These are phyloP conservation scores for Boletellus deceptivus DNA, from an alignment of 1,284 basidiomycete genomes.

Conservation along the genomic window DNA sequence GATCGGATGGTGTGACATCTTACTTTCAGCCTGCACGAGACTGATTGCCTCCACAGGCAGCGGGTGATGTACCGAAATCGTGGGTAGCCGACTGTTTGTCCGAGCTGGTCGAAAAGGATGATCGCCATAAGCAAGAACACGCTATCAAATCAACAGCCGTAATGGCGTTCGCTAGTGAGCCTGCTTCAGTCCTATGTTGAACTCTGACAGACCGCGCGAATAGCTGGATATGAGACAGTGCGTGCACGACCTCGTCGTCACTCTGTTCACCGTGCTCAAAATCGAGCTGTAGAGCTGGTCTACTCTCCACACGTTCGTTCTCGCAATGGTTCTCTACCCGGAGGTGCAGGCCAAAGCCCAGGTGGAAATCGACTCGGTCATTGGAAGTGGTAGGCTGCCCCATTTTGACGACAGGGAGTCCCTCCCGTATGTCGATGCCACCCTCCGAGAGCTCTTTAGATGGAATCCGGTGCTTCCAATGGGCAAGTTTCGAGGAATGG, in stretches of 20 bases:
- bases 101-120: background rate
- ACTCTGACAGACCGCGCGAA: background rate
- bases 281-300: background rate
- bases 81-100: background rate
- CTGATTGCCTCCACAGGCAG: background rate
- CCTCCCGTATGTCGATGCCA: background rate
- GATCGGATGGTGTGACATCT: background rate
- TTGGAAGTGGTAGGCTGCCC: background rate
- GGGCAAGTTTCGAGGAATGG: background rate
- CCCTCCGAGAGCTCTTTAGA: background rate
- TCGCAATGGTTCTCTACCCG: background rate
- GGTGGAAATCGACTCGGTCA: conserved; percentile 28
- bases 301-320: background rate
- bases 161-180: background rate
- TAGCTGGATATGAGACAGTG: background rate
- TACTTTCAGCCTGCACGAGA: background rate
- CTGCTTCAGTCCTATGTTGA: background rate
- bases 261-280: background rate
- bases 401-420: background rate
- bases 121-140: background rate
- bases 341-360: conserved; percentile 32
- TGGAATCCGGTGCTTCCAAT: background rate
- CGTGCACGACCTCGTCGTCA: background rate
- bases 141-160: background rate
- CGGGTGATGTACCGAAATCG: background rate